These are phyloP conservation scores for Xylariaceae sp. DNA, from an alignment of 2,329 filamentous ascomycete species.

Conservation along the genomic window DNA sequence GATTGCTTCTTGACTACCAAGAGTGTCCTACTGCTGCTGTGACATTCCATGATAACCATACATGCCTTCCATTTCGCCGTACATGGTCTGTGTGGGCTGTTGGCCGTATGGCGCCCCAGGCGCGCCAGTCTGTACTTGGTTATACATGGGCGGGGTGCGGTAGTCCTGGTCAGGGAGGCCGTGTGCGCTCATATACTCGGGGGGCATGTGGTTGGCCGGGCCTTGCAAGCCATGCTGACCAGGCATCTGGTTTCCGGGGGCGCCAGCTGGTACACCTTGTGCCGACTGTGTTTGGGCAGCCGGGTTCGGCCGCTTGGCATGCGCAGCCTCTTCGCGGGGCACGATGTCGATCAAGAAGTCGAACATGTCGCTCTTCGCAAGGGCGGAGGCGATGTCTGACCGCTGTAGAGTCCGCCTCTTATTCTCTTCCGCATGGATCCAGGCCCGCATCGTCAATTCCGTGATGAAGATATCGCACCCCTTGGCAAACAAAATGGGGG, in stretches of 20 bases:
- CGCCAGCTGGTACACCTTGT: slow-evolving; percentile 38
- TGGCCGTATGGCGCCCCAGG: slow-evolving; percentile 70
- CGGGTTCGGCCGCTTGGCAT: slow-evolving; percentile 67
- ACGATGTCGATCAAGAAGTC: slow-evolving; percentile 99
- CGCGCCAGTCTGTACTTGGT: slow-evolving; percentile 66
- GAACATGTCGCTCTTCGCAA: slow-evolving; percentile 99
- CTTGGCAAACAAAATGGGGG: slow-evolving; percentile 95
- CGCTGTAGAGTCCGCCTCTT: slow-evolving; percentile 92
- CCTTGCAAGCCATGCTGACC: slow-evolving; percentile 48
- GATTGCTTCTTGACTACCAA: slow-evolving; percentile 12
- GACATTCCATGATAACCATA: slow-evolving; percentile 79
- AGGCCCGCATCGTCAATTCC: slow-evolving; percentile 96
- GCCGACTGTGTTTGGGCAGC: slow-evolving; percentile 41
- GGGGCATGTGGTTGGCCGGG: slow-evolving; percentile 56
- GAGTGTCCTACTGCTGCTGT: slow-evolving; percentile 55
- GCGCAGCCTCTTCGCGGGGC: slow-evolving; percentile 86
- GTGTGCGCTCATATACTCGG: slow-evolving; percentile 61
- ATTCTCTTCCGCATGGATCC: slow-evolving; percentile 99
- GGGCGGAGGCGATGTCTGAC: slow-evolving; percentile 90
- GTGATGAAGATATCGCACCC: slow-evolving; percentile 99
- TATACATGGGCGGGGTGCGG: slow-evolving; percentile 77
- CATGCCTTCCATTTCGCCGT: slow-evolving; percentile 74
- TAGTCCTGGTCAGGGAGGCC: slow-evolving; percentile 71
- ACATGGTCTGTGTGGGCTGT: slow-evolving; percentile 70
- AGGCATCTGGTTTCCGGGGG: slow-evolving; percentile 45